phyloP scores from a whole-genome alignment of 441 rosid species.

The Brassica balearica region DNA sequence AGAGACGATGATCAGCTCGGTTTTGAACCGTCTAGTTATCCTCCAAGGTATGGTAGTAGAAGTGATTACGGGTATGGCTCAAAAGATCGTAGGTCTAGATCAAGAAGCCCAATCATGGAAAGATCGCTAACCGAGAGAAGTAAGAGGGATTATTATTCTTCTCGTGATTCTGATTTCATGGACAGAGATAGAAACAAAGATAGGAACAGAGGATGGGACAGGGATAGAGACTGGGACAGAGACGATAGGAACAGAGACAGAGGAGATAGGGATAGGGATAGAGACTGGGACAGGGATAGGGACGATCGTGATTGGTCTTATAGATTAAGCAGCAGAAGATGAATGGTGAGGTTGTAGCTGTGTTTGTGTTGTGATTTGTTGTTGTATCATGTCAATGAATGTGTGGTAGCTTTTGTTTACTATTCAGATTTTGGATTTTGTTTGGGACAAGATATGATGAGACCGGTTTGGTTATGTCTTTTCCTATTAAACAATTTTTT shows the following conservation, averaged over 20 bases:
- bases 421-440: too few species aligned
- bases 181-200: slow-evolving; percentile 25
- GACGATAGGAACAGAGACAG: background rate
- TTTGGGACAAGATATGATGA: too few species aligned
- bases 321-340: slow-evolving; percentile 41
- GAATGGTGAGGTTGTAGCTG: slow-evolving; percentile 30
- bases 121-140: slow-evolving; percentile 45
- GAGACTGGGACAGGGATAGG: slow-evolving; percentile 17
- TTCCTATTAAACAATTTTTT: too few species aligned
- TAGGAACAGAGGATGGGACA: slow-evolving; percentile 1
- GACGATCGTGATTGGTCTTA: slow-evolving; percentile 43
- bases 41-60: slow-evolving; percentile 60
- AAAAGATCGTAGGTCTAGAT: slow-evolving; percentile 36
- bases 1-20: slow-evolving; percentile 68
- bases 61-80: slow-evolving; percentile 44
- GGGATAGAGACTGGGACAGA: slow-evolving; percentile 7
- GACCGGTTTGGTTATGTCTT: too few species aligned
- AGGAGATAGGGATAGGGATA: background rate
- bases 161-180: slow-evolving; percentile 30
- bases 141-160: slow-evolving; percentile 30
- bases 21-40: slow-evolving; percentile 61
- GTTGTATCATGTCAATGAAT: too few species aligned
- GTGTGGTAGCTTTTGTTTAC: too few species aligned
- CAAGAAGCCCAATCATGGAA: slow-evolving; percentile 50
- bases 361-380: slow-evolving; percentile 23